A percentile compares a stretch with the other conserved stretches of the same genome.
phyloP scores from a whole-genome alignment of 208 protist species.

The Leishmania amazonensis region DNA sequence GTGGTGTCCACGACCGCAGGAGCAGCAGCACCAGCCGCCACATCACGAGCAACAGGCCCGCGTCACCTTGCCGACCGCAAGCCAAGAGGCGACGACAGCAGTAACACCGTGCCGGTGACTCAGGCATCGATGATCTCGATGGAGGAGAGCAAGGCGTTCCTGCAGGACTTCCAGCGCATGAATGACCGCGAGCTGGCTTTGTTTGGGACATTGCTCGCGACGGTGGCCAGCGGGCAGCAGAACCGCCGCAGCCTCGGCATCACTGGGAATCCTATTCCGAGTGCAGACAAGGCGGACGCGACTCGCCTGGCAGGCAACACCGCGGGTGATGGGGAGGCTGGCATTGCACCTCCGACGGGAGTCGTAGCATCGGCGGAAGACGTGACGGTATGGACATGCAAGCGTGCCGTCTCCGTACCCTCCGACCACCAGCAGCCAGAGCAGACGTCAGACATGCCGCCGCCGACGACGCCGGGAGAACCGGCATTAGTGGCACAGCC shows the following conservation, averaged over 20 bases:
- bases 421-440: background rate
- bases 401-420: background rate
- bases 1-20: background rate
- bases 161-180: conserved; percentile 30
- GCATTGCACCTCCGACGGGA: background rate
- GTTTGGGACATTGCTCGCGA: conserved; percentile 28
- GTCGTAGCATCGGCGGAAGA: conserved; percentile 14
- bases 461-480: background rate
- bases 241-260: background rate
- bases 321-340: background rate
- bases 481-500: background rate
- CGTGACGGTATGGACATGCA: conserved; percentile 28
- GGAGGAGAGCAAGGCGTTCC: conserved; percentile 27
- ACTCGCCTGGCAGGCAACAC: background rate
- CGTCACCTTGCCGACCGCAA: background rate
- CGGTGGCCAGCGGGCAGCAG: conserved; percentile 20
- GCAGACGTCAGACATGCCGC: background rate
- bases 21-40: background rate
- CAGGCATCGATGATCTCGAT: conserved; percentile 31
- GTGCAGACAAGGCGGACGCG: background rate
- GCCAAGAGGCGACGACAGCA: background rate
- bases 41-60: background rate
- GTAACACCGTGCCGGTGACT: conserved; percentile 11
- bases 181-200: conserved; percentile 28
- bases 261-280: background rate